phyloP scores from a whole-genome alignment of 1,284 basidiomycete genomes.

The Microbotryum silenes-acaulis region DNA sequence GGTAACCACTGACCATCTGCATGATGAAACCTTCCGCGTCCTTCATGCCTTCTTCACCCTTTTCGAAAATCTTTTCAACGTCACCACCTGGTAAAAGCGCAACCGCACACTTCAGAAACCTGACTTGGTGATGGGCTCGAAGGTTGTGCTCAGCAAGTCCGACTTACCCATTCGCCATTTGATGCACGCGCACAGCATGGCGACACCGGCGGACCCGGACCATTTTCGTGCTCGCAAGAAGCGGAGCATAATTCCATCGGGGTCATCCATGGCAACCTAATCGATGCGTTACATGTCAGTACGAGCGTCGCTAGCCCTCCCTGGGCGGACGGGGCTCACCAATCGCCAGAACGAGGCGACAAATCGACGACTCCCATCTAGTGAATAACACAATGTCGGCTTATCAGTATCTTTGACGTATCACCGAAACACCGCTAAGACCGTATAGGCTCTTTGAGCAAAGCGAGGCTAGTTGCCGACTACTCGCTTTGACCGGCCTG shows the following conservation, averaged over 20 bases:
- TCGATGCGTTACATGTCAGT: background rate
- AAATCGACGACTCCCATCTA: constrained; percentile 39
- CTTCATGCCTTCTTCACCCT: constrained; percentile 40
- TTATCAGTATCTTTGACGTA: background rate
- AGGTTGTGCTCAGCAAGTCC: background rate
- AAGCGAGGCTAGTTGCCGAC: too few species aligned
- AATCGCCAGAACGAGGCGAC: constrained; percentile 41
- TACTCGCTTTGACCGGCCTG: too few species aligned
- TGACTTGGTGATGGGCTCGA: constrained; percentile 34
- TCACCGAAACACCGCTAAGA: background rate
- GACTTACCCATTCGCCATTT: constrained; percentile 32
- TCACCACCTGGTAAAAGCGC: constrained; percentile 16
- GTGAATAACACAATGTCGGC: background rate
- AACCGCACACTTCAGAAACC: constrained; percentile 30
- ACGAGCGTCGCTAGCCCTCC: background rate
- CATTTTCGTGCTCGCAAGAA: constrained; percentile 43
- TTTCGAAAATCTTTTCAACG: constrained; percentile 40
- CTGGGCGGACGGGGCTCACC: constrained; percentile 5
- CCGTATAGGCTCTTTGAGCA: background rate
- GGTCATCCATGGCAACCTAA: constrained; percentile 27
- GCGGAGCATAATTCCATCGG: constrained; percentile 35
- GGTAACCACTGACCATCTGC: constrained; percentile 33
- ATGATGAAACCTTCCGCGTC: constrained; percentile 39
- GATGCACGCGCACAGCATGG: constrained; percentile 39
- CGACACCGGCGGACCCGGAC: constrained; percentile 40